Evolutionary conservation across 495 filamentous ascomycete genomes (phyloP).

Genomic region (Penicillium nucicola): DNA sequence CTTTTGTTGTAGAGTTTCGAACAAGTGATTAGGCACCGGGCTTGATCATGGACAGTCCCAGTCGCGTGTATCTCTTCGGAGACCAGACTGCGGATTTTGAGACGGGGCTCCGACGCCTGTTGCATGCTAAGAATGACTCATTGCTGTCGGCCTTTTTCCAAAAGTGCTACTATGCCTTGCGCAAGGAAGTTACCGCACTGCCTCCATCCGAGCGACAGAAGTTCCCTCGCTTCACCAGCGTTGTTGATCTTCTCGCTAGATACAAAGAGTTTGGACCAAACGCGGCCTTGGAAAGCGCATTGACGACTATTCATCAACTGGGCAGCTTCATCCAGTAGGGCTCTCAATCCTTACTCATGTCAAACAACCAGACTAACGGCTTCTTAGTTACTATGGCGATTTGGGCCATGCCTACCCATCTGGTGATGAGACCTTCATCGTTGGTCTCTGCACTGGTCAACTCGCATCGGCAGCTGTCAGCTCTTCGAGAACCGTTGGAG

Average conservation of each 20-base stretch:
- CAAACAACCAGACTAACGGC: not conserved
- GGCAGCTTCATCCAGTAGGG: slow-evolving; percentile 75
- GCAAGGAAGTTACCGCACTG: slow-evolving; percentile 60
- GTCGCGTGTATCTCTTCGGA: slow-evolving; percentile 60
- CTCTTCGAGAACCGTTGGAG: slow-evolving; percentile 61
- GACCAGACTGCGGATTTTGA: slow-evolving; percentile 77
- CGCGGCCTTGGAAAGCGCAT: slow-evolving; percentile 61
- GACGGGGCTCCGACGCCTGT: slow-evolving; percentile 59
- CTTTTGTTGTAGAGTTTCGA: slow-evolving; percentile 11
- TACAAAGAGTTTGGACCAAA: slow-evolving; percentile 57
- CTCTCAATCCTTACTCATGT: not conserved
- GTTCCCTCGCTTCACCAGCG: slow-evolving; percentile 66
- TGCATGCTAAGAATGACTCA: slow-evolving; percentile 62
- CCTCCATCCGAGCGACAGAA: slow-evolving; percentile 54
- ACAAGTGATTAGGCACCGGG: slow-evolving; percentile 11
- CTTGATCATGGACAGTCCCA: slow-evolving; percentile 31
- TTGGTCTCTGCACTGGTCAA: slow-evolving; percentile 65
- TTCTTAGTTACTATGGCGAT: slow-evolving; percentile 44
- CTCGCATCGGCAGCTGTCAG: slow-evolving; percentile 71
- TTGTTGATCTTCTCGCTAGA: slow-evolving; percentile 67
- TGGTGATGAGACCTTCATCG: slow-evolving; percentile 44
- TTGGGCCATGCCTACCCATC: slow-evolving; percentile 48
- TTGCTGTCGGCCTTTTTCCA: slow-evolving; percentile 65
- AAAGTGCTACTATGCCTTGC: slow-evolving; percentile 57
- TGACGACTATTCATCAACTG: slow-evolving; percentile 68